Percentiles rank a stretch among this genome's conserved stretches.
Conservation (phyloP, 2,329 filamentous ascomycete species). For the Leptographium lundbergii region DNA sequence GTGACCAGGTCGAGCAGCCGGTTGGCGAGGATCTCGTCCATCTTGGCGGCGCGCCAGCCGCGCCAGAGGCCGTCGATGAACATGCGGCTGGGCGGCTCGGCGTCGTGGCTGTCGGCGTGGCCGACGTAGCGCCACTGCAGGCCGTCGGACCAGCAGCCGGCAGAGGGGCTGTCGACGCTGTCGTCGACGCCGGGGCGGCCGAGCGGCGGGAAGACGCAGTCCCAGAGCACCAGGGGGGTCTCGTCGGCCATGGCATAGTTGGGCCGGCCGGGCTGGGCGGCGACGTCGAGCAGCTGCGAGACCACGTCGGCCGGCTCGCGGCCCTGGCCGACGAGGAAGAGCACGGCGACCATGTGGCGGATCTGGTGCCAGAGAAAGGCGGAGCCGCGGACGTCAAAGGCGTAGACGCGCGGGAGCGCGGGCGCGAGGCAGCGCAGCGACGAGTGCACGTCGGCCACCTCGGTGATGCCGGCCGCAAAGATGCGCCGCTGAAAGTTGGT, state of each 20-base stretch:
- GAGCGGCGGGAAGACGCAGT: slow-evolving; percentile 69
- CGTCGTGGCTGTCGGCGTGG: slow-evolving; percentile 32
- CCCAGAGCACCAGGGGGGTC: slow-evolving; percentile 84
- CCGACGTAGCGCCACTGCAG: slow-evolving; percentile 71
- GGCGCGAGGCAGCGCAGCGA: slow-evolving; percentile 41
- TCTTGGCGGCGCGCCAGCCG: slow-evolving; percentile 71
- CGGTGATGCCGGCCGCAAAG: slow-evolving; percentile 66
- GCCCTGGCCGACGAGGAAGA: slow-evolving; percentile 88
- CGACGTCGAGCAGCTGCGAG: slow-evolving; percentile 59
- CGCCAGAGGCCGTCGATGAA: slow-evolving; percentile 69
- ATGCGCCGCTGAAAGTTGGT: slow-evolving; percentile 70
- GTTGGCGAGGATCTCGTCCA: slow-evolving; percentile 76
- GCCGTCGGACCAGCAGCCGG: slow-evolving; percentile 38
- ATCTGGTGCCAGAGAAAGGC: slow-evolving; percentile 99
- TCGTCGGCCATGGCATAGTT: slow-evolving; percentile 87
- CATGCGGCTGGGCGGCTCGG: slow-evolving; percentile 33
- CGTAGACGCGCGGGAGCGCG: slow-evolving; percentile 57
- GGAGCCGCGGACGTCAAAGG: slow-evolving; percentile 77
- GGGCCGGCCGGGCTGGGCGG: slow-evolving; percentile 60
- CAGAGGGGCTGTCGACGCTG: slow-evolving; percentile 12
- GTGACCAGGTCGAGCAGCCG: slow-evolving; percentile 55
- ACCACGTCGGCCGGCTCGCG: slow-evolving; percentile 67
- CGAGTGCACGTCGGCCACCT: slow-evolving; percentile 42
- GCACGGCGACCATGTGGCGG: slow-evolving; percentile 76
- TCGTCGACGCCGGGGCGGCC: slow-evolving; percentile 16